Base-by-base conservation (phyloP, 192 early-diverging fungal species). In the Paraglomus occultum region DNA sequence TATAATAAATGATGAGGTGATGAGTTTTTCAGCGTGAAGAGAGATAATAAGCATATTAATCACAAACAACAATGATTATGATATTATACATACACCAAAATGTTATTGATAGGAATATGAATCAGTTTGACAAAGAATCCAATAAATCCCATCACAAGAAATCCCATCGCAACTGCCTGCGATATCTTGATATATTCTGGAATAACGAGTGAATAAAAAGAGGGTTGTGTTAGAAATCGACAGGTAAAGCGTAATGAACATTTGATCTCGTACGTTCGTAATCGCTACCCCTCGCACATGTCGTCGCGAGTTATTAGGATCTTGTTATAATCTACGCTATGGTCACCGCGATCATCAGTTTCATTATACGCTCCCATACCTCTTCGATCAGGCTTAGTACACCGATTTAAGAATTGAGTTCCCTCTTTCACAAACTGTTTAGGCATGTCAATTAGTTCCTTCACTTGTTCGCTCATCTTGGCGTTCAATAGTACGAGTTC, bases 31-130 rank as follows among this genome's bases (percentile, higher is more conserved):
- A 31, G 31, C 31, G 31, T 2, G 31, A 31, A 2, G 31, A 31
- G 31, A 31, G 31, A 31, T 3, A 31, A 31, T 31, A 31, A 31
- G 31, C 31, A 31, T 31, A 31, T 3, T 31, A 31, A 31, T 31
- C 31, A 31, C 3, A 31, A 31, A 3, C 31, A 31, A 31, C 31
- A 31, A 31, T 31, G 3, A 31, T 31, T 31, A 31, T 1, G 3
- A 31, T 31, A 31, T 31, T 31, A 59, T 58, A 77, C 79, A 67
- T 77, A 80, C 79, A 99, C 97, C 74, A 99, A 93, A 77, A 99
- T 97, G 87, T 98, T 97, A 90, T 98, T 98, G 87, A 99, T 98
- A 64, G 97, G 97, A 82, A 99, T 99, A 81, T 99, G 97, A 68
- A 99, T 94, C 75, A 99, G 86, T 86, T 99, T 99, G 76, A 97